Evolutionary conservation across 1,284 basidiomycete species (phyloP), one percentile per base, ranked within the genome.

Genomic region (Ceratobasidium sp.): DNA sequence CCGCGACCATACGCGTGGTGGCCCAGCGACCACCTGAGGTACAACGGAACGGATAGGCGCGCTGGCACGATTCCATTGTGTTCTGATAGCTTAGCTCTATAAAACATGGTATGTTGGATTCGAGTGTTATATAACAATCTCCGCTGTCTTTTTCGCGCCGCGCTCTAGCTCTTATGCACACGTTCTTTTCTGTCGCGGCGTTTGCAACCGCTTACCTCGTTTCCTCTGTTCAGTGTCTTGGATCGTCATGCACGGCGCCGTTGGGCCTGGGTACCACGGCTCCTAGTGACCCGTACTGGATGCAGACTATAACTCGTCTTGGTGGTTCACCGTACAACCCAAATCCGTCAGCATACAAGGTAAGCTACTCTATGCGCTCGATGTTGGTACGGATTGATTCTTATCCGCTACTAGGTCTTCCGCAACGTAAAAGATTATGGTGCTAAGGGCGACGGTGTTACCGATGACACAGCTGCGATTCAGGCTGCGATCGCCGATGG

Each of bases 191-290:
- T 0, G 68, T 78, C 28, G 68, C 59, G 20, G 77, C 68, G 15
- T 64, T 71, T 65, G 61, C 77, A 7, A 20, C 68, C 12, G 69
- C 77, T 20, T 74, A 28, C 59, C 17, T 76, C 3, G 42, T 73
- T n/a, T 38, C 69, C 1, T 66, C 57, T 3, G 77, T 78, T 28
- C 52, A 57, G 40, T 85, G 81, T 7, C 83, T 89, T 9, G 89
- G 89, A 15, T 84, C 87, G 10, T 83, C 84, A 17, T 89, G 88
- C 79, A 83, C 85, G 50, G 84, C 84, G 9, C 86, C 87, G 3
- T 82, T 88, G 28, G 85, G 83, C 20, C 77, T 82, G 40, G 91
- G 91, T 13, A 88, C 85, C 42, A 89, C 91, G 23, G 85, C 85
- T 23, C 81, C 59, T 12, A 56, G 54, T 40, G 71, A 74, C 56